phyloP scores from a whole-genome alignment of 2,329 filamentous ascomycete species.

The Hyphodiscus sp. region DNA sequence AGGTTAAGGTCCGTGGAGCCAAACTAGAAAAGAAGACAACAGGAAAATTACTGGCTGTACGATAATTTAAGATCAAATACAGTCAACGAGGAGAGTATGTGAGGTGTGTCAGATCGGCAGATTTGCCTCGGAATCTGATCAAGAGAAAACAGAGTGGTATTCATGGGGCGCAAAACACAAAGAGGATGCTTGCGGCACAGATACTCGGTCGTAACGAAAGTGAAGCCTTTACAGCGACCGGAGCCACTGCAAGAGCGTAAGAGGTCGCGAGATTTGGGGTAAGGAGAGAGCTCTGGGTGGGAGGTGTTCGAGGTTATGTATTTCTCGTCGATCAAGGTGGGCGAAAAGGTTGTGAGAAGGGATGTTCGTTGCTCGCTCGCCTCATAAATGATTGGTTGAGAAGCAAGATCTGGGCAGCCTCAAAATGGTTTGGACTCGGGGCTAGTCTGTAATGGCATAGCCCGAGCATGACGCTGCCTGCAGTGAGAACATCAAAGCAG shows the following conservation, averaged over 20 bases:
- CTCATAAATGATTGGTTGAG: slow-evolving; percentile 1
- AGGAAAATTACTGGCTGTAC: slow-evolving; percentile 22
- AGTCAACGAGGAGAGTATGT: slow-evolving; percentile 19
- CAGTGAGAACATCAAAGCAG: neutral
- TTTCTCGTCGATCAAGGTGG: slow-evolving; percentile 9
- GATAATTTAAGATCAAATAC: slow-evolving; percentile 20
- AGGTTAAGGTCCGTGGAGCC: slow-evolving; percentile 3
- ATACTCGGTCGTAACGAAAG: slow-evolving; percentile 20
- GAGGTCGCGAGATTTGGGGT: slow-evolving; percentile 4
- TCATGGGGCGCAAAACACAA: slow-evolving; percentile 15
- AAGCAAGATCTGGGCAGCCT: neutral
- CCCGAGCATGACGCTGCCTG: neutral
- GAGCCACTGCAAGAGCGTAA: slow-evolving; percentile 12
- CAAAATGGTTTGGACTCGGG: neutral
- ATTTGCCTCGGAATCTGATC: slow-evolving; percentile 13
- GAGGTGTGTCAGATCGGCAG: slow-evolving; percentile 12
- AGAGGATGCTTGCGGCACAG: slow-evolving; percentile 11
- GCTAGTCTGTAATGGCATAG: neutral
- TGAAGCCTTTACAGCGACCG: slow-evolving; percentile 13
- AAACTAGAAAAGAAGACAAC: slow-evolving; percentile 20
- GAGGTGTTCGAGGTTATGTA: slow-evolving; percentile 13
- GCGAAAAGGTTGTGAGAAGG: slow-evolving; percentile 2
- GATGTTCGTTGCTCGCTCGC: slow-evolving; percentile 1
- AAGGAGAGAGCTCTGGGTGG: slow-evolving; percentile 1
- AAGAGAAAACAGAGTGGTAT: slow-evolving; percentile 14